Conservation (phyloP, 306 rosid genomes). For the Ziziphus jujuba region DNA sequence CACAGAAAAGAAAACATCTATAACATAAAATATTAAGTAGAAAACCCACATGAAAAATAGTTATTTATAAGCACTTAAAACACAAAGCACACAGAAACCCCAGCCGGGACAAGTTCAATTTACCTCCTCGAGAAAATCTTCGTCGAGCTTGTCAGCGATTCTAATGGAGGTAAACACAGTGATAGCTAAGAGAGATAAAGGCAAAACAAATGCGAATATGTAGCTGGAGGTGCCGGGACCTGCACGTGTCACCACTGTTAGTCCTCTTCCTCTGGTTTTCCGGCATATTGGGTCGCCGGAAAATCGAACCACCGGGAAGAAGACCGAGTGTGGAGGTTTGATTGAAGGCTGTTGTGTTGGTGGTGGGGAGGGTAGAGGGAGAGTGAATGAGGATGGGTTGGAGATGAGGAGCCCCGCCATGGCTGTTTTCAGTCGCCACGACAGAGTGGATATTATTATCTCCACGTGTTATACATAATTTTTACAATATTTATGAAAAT, state of each 20-base stretch:
- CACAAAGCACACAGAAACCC: background rate
- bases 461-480: background rate
- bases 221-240: constrained; percentile 57
- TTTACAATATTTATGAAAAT: too few relatives aligned
- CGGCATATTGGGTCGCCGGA: constrained; percentile 6
- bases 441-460: background rate
- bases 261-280: constrained; percentile 28
- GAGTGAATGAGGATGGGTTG: constrained; percentile 28
- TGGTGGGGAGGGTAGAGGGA: constrained; percentile 18
- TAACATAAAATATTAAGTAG: background rate
- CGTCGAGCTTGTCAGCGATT: constrained; percentile 67
- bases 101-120: background rate
- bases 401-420: constrained; percentile 57
- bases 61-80: background rate
- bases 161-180: constrained; percentile 59
- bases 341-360: constrained; percentile 19
- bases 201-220: constrained; percentile 61
- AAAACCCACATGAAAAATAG: background rate
- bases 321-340: constrained; percentile 17
- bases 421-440: background rate
- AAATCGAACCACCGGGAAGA: constrained; percentile 23
- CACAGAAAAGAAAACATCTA: background rate
- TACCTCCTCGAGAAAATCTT: constrained; percentile 75
- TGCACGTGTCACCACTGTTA: constrained; percentile 51
- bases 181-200: constrained; percentile 61